Evolutionary conservation across 495 filamentous ascomycete species (phyloP).

Genomic region (Cryomyces minteri): DNA sequence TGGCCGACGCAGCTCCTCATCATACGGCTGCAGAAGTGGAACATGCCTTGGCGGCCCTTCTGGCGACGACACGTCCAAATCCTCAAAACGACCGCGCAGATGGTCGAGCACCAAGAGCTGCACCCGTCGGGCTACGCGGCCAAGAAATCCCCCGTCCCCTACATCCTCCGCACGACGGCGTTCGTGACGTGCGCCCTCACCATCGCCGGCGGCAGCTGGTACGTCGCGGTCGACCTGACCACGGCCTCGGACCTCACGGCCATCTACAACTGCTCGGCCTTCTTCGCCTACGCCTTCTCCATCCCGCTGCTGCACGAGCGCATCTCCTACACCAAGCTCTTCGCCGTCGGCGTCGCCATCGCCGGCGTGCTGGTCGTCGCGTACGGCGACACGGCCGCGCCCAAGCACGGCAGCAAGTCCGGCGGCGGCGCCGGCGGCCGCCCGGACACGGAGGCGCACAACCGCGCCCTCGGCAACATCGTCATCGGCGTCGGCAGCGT

Average conservation of each 20-base stretch:
- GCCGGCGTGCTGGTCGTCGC: conserved; percentile 79
- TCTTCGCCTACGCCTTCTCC: conserved; percentile 93
- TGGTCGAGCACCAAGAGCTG: conserved; percentile 58
- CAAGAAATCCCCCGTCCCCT: conserved; percentile 42
- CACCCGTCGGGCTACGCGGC: conserved; percentile 28
- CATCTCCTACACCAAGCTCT: conserved; percentile 56
- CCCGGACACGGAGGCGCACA: conserved; percentile 28
- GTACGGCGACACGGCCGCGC: conserved; percentile 48
- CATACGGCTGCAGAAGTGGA: conserved; percentile 51
- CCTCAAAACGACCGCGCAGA: conserved; percentile 63
- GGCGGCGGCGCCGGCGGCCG: conserved; percentile 27
- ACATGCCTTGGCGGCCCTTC: conserved; percentile 66
- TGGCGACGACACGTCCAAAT: conserved; percentile 64
- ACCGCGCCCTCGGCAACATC: conserved; percentile 63
- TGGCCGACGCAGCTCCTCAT: conserved; percentile 75
- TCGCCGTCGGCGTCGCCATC: conserved; percentile 73
- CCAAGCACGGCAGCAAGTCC: conserved; percentile 32
- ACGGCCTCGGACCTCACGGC: conserved; percentile 84
- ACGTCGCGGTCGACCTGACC: conserved; percentile 82
- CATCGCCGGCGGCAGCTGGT: conserved; percentile 86
- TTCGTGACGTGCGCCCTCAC: conserved; percentile 77
- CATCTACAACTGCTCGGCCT: conserved; percentile 98
- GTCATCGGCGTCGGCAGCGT: conserved; percentile 88
- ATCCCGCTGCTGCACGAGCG: conserved; percentile 77
- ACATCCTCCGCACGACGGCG: conserved; percentile 59